phyloP scores from a whole-genome alignment of 2,329 filamentous ascomycete genomes.

The Rachicladosporium sp. region DNA sequence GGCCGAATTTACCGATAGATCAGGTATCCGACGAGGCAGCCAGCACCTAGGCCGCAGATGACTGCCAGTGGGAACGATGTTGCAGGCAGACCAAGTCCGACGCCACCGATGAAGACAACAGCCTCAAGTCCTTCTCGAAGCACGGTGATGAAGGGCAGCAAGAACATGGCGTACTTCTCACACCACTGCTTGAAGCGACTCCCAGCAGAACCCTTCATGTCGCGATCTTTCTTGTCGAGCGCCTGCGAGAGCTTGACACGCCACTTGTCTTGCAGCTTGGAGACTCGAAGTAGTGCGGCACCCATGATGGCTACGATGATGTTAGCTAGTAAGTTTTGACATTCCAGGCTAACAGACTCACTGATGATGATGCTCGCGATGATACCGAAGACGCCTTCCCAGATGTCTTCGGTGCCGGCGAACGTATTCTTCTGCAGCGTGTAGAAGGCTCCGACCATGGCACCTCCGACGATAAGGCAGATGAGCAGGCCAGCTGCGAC shows the following conservation, averaged over 20 bases:
- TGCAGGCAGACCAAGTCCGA: slow-evolving; percentile 64
- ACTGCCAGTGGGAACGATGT: slow-evolving; percentile 67
- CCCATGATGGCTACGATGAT: slow-evolving; percentile 76
- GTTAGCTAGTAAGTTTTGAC: slow-evolving; percentile 38
- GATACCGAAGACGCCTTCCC: slow-evolving; percentile 57
- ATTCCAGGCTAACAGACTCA: too few relatives aligned
- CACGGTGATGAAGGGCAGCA: slow-evolving; percentile 79
- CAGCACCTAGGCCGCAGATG: slow-evolving; percentile 58
- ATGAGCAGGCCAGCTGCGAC: slow-evolving; percentile 49
- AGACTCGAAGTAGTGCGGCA: slow-evolving; percentile 65
- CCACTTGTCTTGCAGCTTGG: slow-evolving; percentile 80
- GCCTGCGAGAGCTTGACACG: slow-evolving; percentile 65
- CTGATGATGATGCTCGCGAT: slow-evolving; percentile 56
- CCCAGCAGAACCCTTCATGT: slow-evolving; percentile 24
- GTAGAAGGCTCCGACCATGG: slow-evolving; percentile 64
- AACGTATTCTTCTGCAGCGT: slow-evolving; percentile 55
- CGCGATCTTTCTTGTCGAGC: slow-evolving; percentile 43
- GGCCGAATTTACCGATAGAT: slow-evolving; percentile 57
- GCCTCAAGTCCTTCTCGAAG: slow-evolving; percentile 76
- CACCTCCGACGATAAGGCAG: slow-evolving; percentile 52
- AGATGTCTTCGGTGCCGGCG: slow-evolving; percentile 58
- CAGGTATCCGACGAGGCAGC: slow-evolving; percentile 54
- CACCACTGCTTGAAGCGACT: slow-evolving; percentile 48
- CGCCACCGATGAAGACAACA: slow-evolving; percentile 75
- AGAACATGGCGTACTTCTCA: slow-evolving; percentile 77